Percentiles rank a stretch among this genome's conserved stretches.
Evolutionary conservation across 371 early-diverging fungal species (phyloP).

Genomic region (Circinella minor): DNA sequence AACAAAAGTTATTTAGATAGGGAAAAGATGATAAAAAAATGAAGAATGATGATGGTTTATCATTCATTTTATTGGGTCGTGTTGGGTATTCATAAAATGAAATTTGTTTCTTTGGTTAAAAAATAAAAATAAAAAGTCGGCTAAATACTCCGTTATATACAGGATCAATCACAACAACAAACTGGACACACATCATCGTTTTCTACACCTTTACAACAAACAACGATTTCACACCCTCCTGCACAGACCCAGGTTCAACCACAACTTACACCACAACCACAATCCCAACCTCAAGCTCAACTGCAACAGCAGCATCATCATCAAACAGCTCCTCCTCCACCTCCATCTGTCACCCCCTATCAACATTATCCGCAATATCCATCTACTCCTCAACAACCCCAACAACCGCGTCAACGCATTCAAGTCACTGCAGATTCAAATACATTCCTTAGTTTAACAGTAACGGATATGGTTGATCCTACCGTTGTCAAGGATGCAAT

Average conservation of each 20-base stretch:
- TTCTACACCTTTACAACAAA: constrained; percentile 1
- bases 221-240: not conserved
- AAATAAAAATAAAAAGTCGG: not conserved
- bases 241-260: not conserved
- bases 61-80: too few species aligned
- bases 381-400: constrained; percentile 5
- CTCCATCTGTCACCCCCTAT: not conserved
- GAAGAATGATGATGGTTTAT: too few species aligned
- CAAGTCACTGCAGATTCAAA: constrained; percentile 46
- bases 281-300: not conserved
- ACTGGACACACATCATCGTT: constrained; percentile 7
- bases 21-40: not conserved
- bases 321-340: not conserved
- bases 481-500: constrained; percentile 41
- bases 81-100: not conserved
- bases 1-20: not conserved
- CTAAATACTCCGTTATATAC: not conserved
- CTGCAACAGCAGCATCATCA: constrained; percentile 12
- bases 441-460: constrained; percentile 45
- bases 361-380: constrained; percentile 12
- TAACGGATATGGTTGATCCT: constrained; percentile 47
- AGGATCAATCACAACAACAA: not conserved
- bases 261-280: not conserved
- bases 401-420: constrained; percentile 21
- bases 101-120: not conserved